Evolutionary conservation across 1,139 yeast species (phyloP), one percentile per base, ranked within the genome.

Genomic region (Zygoascus hellenicus): DNA sequence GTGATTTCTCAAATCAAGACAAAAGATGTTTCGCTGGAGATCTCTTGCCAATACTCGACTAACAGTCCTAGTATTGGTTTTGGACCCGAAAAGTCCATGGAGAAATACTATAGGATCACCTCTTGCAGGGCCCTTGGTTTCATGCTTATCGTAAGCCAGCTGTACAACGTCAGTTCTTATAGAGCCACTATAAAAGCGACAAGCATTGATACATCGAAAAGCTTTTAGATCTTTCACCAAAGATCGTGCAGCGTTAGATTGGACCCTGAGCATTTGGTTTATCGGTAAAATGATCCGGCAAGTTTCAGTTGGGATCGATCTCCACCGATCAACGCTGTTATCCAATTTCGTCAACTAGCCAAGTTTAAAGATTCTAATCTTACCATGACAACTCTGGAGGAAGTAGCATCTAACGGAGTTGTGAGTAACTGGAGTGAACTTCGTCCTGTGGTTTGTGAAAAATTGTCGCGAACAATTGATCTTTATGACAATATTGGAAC

Each of bases 51-150:
- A 48, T 1, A 57, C 59, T 38, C 78, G 77, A 43, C 83, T 88
- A 17, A 89, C 86, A 0, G 89, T 72, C 52, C 96, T 70, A 60
- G 86, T 87, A 64, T 90, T 92, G 17, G 76, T 60, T 58, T 80
- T 84, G 48, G 85, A 81, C 0, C 98, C 98, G 64, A 92, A 88
- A 10, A 92, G 68, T 0, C 98, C 98, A 65, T 92, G 98, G 36
- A 90, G 66, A 32, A 92, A 78, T 32, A 92, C 65, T 13, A 92
- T 67, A 1, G 97, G 95, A 2, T 58, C 53, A 16, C 46, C 46
- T n/a, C n/a, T 13, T 14, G 28, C 16, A 14, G n/a, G 13, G n/a
- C 40, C 46, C 31, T 43, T 36, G 6, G 65, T 63, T 36, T 65
- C 62, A 57, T 66, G 62, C 34, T 63, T 64, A 47, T 77, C 80